phyloP scores from a whole-genome alignment of 805 yeast genomes.

The Jamesozyma rosinii region DNA sequence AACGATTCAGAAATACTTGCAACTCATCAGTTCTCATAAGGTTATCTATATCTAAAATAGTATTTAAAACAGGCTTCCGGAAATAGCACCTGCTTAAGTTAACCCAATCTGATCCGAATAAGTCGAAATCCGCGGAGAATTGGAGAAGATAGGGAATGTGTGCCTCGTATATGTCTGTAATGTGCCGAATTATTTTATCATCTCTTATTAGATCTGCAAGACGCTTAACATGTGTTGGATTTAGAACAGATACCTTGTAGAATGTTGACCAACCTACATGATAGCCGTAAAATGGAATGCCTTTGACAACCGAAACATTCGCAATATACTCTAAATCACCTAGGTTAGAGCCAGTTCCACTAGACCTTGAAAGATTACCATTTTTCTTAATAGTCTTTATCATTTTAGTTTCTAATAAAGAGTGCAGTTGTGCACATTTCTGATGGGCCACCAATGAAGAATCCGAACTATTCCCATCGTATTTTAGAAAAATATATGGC shows the following conservation, averaged over 20 bases:
- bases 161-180: slow-evolving; percentile 56
- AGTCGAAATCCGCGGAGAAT: slow-evolving; percentile 71
- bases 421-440: slow-evolving; percentile 34
- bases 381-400: slow-evolving; percentile 32
- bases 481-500: slow-evolving; percentile 71
- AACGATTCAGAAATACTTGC: slow-evolving; percentile 27
- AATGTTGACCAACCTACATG: slow-evolving; percentile 54
- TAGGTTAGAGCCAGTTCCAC: background rate
- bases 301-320: slow-evolving; percentile 56
- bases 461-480: slow-evolving; percentile 35
- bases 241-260: slow-evolving; percentile 58
- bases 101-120: slow-evolving; percentile 80
- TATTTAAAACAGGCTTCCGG: slow-evolving; percentile 44
- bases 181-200: slow-evolving; percentile 35
- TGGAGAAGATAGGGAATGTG: slow-evolving; percentile 74
- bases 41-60: slow-evolving; percentile 25
- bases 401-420: slow-evolving; percentile 38
- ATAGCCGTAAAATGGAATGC: slow-evolving; percentile 78
- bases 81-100: slow-evolving; percentile 39
- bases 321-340: slow-evolving; percentile 41
- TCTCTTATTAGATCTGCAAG: slow-evolving; percentile 42
- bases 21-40: slow-evolving; percentile 28
- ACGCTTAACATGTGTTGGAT: slow-evolving; percentile 50
- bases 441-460: slow-evolving; percentile 19
- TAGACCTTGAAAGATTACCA: slow-evolving; percentile 2